Base-by-base conservation (phyloP, 805 yeast species). In the Yamadazyma phyllophila region DNA sequence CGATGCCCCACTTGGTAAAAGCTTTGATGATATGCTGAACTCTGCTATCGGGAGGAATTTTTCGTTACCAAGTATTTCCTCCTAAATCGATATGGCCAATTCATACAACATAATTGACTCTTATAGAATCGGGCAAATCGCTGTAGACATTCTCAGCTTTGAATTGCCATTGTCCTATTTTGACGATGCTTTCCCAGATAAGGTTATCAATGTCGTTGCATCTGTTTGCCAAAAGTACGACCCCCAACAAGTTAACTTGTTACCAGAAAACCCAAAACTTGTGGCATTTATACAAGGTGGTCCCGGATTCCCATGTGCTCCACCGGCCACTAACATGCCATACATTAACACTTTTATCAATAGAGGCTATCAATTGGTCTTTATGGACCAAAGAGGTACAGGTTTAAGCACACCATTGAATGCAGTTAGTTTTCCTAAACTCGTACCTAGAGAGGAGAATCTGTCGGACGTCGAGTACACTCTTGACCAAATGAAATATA, bases 341-440 rank as follows among this genome's bases (percentile, higher is more conserved):
- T 57, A 55, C 39, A 61, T 70, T n/a, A 26, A 36, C 24, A 14
- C 33, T 4, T 48, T 48, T 14, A 30, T 47, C 14, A 68, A 73
- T 37, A 64, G 59, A 26, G 79, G 76, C 2, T 73, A 65, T 51
- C 71, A 69, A 55, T 60, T 76, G 6, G 58, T 80, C 11, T 71
- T 66, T 34, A 59, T 77, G 39, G 85, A 80, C 61, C 85, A 80
- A 56, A 60, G 85, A 54, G 85, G 85, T n/a, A 80, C 85, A 1
- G 85, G 85, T 0, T 57, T 74, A 20, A 74, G 81, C 39, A 62
- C 74, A 3, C 73, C 80, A 1, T 55, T 81, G 14, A 78, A 76
- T 38, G 56, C 61, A 2, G 55, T 50, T 2, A 56, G 64, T 7
- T 54, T 69, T 31, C 48, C 51, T 6, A 39, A 45, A 7, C 42